These are phyloP conservation scores for Hypoxylon cercidicola DNA, from an alignment of 495 filamentous ascomycete genomes.

Conservation along the genomic window DNA sequence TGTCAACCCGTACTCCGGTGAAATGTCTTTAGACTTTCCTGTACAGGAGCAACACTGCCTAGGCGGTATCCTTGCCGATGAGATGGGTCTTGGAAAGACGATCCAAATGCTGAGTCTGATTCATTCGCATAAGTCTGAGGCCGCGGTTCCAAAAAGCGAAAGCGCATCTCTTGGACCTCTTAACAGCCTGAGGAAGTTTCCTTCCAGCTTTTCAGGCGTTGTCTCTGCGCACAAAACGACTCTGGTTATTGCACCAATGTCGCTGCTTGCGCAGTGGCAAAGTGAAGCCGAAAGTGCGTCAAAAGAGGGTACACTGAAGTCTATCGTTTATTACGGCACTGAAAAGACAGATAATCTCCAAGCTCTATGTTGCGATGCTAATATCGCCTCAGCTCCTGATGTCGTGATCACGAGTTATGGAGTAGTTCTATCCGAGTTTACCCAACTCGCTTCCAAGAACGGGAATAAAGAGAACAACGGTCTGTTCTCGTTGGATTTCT, in stretches of 20 bases:
- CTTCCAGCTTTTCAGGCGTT: slow-evolving; percentile 58
- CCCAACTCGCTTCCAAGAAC: slow-evolving; percentile 66
- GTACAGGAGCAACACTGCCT: slow-evolving; percentile 93
- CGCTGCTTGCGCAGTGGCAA: slow-evolving; percentile 93
- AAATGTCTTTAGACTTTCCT: slow-evolving; percentile 92
- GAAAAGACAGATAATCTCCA: slow-evolving; percentile 83
- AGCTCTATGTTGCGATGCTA: slow-evolving; percentile 77
- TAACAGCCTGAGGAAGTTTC: slow-evolving; percentile 46
- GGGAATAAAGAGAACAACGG: slow-evolving; percentile 73
- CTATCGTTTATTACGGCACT: slow-evolving; percentile 87
- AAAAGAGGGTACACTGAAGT: slow-evolving; percentile 79
- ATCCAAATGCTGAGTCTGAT: slow-evolving; percentile 97
- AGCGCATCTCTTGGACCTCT: slow-evolving; percentile 45
- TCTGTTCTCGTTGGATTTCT: slow-evolving; percentile 91
- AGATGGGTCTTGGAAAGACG: slow-evolving; percentile 92
- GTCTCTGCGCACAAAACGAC: slow-evolving; percentile 86
- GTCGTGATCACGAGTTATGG: slow-evolving; percentile 97
- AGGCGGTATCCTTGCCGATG: slow-evolving; percentile 92
- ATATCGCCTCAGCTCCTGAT: slow-evolving; percentile 80
- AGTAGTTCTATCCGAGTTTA: slow-evolving; percentile 88
- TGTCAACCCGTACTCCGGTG: slow-evolving; percentile 95
- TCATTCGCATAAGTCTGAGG: slow-evolving; percentile 79
- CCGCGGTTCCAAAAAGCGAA: slow-evolving; percentile 45
- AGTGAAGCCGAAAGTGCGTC: slow-evolving; percentile 93
- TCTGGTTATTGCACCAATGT: slow-evolving; percentile 94